These are phyloP conservation scores for Hyphopichia fennica DNA, from an alignment of 1,139 yeast genomes.

Conservation along the genomic window DNA sequence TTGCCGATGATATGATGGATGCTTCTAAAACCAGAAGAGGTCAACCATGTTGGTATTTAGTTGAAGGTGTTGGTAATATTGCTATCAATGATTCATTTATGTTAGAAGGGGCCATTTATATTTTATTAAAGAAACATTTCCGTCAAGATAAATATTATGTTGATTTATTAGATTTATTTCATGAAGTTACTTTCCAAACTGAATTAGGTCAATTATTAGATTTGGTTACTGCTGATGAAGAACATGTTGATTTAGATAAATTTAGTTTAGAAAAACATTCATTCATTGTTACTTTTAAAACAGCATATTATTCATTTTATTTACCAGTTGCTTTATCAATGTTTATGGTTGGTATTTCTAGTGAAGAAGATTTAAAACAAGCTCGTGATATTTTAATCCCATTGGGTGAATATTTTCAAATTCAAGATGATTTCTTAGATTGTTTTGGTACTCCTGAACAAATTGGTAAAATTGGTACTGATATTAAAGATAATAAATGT, in stretches of 20 bases:
- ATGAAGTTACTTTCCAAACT: constrained; percentile 94
- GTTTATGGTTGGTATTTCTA: constrained; percentile 81
- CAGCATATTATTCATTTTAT: constrained; percentile 97
- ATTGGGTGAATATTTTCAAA: constrained; percentile 97
- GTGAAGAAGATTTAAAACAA: constrained; percentile 77
- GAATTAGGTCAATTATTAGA: constrained; percentile 96
- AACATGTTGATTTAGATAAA: constrained; percentile 81
- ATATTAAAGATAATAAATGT: constrained; percentile 97
- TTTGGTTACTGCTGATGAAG: constrained; percentile 96
- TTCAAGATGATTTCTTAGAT: constrained; percentile 96
- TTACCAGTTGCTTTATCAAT: constrained; percentile 97
- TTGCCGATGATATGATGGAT: constrained; percentile 99
- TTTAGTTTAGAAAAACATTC: constrained; percentile 89
- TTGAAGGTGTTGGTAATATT: constrained; percentile 78
- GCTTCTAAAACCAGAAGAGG: constrained; percentile 96
- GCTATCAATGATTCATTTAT: constrained; percentile 97
- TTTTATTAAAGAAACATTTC: constrained; percentile 87
- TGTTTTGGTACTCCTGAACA: constrained; percentile 97
- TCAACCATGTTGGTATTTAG: constrained; percentile 96
- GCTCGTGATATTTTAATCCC: constrained; percentile 88
- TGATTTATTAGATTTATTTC: constrained; percentile 88
- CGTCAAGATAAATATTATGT: constrained; percentile 78
- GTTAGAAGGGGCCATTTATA: constrained; percentile 93
- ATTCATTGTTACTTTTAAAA: constrained; percentile 92
- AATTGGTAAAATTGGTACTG: constrained; percentile 98